Conservation (phyloP, 139 green algal species). For the Chlamydomonas schloesseri region DNA sequence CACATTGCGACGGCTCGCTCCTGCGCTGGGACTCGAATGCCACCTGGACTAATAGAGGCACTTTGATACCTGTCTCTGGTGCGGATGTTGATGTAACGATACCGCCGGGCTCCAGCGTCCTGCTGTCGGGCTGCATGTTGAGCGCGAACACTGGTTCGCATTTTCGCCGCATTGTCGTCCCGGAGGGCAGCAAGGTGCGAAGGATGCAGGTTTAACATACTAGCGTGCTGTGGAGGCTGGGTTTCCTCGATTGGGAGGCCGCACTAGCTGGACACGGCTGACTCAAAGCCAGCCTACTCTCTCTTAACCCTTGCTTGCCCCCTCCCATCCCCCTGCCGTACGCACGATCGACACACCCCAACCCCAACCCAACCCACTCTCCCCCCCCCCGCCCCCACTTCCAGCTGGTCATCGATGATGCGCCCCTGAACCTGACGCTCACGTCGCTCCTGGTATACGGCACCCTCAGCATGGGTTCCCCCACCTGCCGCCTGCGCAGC, state of each 20-base stretch:
- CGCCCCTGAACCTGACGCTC: conserved; percentile 10
- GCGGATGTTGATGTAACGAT: background rate
- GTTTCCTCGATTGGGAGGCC: too few relatives aligned
- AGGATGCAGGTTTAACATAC: too few relatives aligned
- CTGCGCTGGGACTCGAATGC: background rate
- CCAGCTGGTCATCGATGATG: conserved; percentile 52
- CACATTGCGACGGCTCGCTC: background rate
- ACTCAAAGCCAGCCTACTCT: too few relatives aligned
- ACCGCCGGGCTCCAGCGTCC: background rate
- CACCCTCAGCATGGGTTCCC: background rate
- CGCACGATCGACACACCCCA: too few relatives aligned
- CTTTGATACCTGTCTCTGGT: background rate
- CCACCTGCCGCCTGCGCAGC: conserved; percentile 16
- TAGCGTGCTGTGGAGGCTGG: too few relatives aligned
- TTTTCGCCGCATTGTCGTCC: background rate
- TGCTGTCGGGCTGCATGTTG: background rate
- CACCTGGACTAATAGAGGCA: background rate
- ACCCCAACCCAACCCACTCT: too few relatives aligned
- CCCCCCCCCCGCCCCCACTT: too few relatives aligned
- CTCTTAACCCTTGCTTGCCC: too few relatives aligned
- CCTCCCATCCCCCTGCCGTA: too few relatives aligned
- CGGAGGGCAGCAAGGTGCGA: background rate
- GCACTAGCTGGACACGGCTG: too few relatives aligned
- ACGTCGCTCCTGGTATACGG: conserved; percentile 26
- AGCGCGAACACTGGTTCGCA: too few relatives aligned